These are phyloP conservation scores for Eurotiales sp. DNA, from an alignment of 2,329 filamentous ascomycete genomes.

Conservation along the genomic window DNA sequence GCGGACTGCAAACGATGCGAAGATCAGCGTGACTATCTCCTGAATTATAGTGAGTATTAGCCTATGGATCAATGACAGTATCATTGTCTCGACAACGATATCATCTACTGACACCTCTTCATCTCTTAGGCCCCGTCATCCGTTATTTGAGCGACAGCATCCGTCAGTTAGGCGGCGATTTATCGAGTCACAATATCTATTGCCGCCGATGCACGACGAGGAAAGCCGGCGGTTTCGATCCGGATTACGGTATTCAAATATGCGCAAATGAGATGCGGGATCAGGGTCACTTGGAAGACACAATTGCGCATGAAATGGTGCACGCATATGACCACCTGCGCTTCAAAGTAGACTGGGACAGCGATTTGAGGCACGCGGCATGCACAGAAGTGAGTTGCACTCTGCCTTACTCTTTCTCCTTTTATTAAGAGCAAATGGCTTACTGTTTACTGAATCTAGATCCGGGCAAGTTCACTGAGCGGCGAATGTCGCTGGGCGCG, in stretches of 20 bases:
- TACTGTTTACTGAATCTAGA: conserved; percentile 49
- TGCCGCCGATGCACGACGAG: conserved; percentile 74
- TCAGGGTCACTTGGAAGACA: conserved; percentile 82
- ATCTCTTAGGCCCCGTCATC: conserved; percentile 63
- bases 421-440: not conserved
- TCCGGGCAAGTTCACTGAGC: conserved; percentile 85
- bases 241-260: conserved; percentile 80
- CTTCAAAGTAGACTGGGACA: conserved; percentile 83
- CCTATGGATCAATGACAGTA: too few species aligned
- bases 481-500: conserved; percentile 89
- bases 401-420: conserved; percentile 8
- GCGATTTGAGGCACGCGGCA: conserved; percentile 80
- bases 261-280: conserved; percentile 89
- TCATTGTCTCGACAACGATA: not conserved
- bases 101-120: conserved; percentile 10
- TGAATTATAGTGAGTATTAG: conserved; percentile 63
- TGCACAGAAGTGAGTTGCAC: conserved; percentile 79
- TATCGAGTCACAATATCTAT: conserved; percentile 71
- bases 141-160: conserved; percentile 84
- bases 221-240: conserved; percentile 78
- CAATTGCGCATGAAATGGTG: conserved; percentile 94
- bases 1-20: conserved; percentile 79
- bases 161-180: conserved; percentile 68
- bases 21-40: conserved; percentile 74
- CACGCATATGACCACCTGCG: conserved; percentile 92